Conservation (phyloP, 768 basidiomycete genomes). For the Tubosaeta brunneosetosa region DNA sequence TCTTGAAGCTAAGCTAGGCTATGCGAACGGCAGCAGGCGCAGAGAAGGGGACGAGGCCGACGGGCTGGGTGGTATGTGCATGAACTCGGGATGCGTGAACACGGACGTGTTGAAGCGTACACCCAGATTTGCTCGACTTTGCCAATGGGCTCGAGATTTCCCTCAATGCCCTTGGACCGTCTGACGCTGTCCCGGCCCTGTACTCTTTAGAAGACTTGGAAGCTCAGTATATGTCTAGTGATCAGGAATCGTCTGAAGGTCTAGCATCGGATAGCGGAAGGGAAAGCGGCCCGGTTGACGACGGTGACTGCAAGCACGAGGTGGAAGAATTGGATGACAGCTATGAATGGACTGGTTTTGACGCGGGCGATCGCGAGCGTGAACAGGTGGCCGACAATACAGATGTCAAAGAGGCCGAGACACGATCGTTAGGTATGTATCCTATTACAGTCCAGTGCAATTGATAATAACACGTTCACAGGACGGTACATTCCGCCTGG, state of each 20-base stretch:
- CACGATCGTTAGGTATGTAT: slow-evolving; percentile 12
- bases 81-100: not conserved
- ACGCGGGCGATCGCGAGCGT: slow-evolving; percentile 5
- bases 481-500: slow-evolving; percentile 80
- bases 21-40: slow-evolving; percentile 40
- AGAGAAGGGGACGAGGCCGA: slow-evolving; percentile 57
- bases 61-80: slow-evolving; percentile 71
- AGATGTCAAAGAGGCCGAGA: not conserved
- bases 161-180: not conserved
- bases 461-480: slow-evolving; percentile 13
- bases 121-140: slow-evolving; percentile 52
- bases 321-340: slow-evolving; percentile 22
- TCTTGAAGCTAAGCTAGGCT: slow-evolving; percentile 73
- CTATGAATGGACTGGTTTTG: slow-evolving; percentile 39
- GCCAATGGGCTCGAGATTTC: slow-evolving; percentile 29
- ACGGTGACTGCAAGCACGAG: slow-evolving; percentile 3
- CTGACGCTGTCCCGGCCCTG: not conserved
- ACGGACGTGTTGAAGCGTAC: not conserved
- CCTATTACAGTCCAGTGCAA: not conserved
- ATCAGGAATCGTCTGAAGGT: slow-evolving; percentile 1
- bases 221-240: not conserved
- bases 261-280: not conserved
- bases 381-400: not conserved
- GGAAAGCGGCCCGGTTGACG: not conserved
- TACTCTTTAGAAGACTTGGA: not conserved